Evolutionary conservation across 768 basidiomycete species (phyloP).

Genomic region (Fistulinella prunicolor): DNA sequence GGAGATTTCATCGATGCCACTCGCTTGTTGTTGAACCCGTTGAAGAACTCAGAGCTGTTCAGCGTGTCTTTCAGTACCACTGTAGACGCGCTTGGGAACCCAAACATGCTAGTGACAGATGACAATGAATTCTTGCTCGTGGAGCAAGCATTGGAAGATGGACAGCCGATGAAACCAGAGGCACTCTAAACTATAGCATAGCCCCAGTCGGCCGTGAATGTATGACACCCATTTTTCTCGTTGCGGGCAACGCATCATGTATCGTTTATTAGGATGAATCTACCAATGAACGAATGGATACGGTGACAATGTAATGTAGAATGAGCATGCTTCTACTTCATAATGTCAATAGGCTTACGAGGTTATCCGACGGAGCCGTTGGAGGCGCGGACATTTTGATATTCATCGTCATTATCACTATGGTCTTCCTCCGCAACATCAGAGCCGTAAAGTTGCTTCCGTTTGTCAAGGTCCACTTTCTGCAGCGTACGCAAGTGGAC

Average conservation of each 20-base stretch:
- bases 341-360: conserved; percentile 21
- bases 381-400: conserved; percentile 27
- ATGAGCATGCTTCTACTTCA: conserved; percentile 18
- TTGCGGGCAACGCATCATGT: conserved; percentile 1
- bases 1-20: no score
- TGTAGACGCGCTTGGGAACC: not conserved
- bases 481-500: conserved; percentile 57
- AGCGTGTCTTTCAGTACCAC: not conserved
- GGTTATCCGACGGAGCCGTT: conserved; percentile 33
- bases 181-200: no score
- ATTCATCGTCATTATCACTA: conserved; percentile 36
- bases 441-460: no score
- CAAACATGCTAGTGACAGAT: conserved; percentile 1
- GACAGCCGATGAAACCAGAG: no score
- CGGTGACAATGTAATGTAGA: conserved; percentile 17
- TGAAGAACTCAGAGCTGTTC: conserved; percentile 5
- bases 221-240: no score
- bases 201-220: no score
- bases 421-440: conserved; percentile 37
- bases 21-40: conserved; percentile 1
- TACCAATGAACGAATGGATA: conserved; percentile 27
- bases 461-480: conserved; percentile 53
- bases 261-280: conserved; percentile 27
- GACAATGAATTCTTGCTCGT: not conserved
- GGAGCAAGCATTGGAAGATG: not conserved